phyloP scores from a whole-genome alignment of 73 alveolate genomes.

The Diophrys sp. region DNA sequence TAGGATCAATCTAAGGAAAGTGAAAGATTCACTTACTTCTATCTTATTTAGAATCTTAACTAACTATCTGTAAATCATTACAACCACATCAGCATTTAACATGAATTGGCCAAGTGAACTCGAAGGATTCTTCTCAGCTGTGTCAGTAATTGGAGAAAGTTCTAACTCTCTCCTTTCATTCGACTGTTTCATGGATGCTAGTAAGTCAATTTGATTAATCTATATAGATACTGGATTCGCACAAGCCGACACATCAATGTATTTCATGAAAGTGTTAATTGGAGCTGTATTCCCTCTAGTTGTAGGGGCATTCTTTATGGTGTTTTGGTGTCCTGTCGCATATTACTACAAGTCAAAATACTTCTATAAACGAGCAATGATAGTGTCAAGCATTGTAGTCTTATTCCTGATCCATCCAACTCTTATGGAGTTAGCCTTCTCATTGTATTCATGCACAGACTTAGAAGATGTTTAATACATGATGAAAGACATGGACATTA shows the following conservation, averaged over 20 bases:
- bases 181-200: neutral
- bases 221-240: neutral
- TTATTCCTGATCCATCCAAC: conserved; percentile 41
- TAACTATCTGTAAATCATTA: neutral
- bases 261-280: neutral
- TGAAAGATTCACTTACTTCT: neutral
- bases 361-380: neutral
- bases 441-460: conserved; percentile 26
- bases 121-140: neutral
- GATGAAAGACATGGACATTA: conserved; percentile 16
- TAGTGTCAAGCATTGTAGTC: conserved; percentile 24
- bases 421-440: conserved; percentile 19
- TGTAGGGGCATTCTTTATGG: neutral
- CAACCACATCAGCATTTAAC: neutral
- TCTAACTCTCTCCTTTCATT: neutral
- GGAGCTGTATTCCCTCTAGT: neutral
- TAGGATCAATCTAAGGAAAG: conserved; percentile 4
- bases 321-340: neutral
- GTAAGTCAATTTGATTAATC: neutral
- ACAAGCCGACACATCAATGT: neutral
- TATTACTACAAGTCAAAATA: neutral
- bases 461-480: conserved; percentile 32
- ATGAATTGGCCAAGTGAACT: neutral
- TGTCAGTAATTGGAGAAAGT: neutral
- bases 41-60: conserved; percentile 3